Base-by-base conservation (phyloP, 2,329 filamentous ascomycete species). In the Fusarium protoensiforme region DNA sequence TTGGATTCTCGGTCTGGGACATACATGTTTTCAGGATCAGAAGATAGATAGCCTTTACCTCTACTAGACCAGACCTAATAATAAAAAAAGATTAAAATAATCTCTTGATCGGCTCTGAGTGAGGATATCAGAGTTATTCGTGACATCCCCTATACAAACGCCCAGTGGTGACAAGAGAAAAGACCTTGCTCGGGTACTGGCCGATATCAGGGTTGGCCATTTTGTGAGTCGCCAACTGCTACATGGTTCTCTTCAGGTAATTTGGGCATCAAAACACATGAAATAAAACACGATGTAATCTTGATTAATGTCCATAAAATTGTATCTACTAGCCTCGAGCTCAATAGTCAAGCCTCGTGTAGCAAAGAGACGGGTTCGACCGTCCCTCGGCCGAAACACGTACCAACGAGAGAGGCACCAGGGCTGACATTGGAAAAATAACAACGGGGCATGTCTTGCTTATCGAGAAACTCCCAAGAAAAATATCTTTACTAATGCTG, bases 201-300 rank as follows among this genome's bases (percentile, higher is more conserved):
- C 18, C 9, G 36, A 38, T 38, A 6, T 11, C 0, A n/a, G 9
- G 36, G 38, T 20, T 51, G 16, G 10, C 18, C 24, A 8, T 29
- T 5, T 29, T n/a, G 7, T 20, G 9, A n/a, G 27, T 10, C 5
- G 3, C 16, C 10, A n/a, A n/a, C 16, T 3, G 5, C 16, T 10
- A 18, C 14, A 18, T 3, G 8, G 24, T 29, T 11, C 46, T 31
- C 18, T 20, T 31, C 18, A 4, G 3, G 7, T 2, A 7, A 14
- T 20, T 31, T 31, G 2, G 13, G 8, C 11, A 14, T 5, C 6
- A 20, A 20, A 9, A 2, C 1, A 14, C 27, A 14, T 14, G 1
- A 51, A n/a, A 8, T 1, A 29, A 1, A 10, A 0, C 2, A 6
- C 1, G 7, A 29, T 4, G 14, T 13, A 2, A 1, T 3, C 2